Evolutionary conservation across 371 early-diverging fungal genomes (phyloP), one percentile per base, ranked within the genome.

Genomic region (Blakeslea trispora): DNA sequence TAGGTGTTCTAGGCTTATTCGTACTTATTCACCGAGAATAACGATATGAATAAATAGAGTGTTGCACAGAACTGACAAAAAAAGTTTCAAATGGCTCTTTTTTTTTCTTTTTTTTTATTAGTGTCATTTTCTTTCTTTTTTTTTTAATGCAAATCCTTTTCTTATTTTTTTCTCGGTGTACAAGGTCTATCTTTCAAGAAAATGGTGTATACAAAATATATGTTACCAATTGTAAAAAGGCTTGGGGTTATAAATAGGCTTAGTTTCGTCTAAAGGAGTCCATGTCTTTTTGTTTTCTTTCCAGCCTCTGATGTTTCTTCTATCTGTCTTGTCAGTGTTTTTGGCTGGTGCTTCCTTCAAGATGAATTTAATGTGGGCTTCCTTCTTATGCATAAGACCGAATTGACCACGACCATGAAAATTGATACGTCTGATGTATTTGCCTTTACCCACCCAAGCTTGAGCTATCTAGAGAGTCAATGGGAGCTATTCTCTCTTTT

Each of bases 381-480:
- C 69, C 19, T 91, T 92, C 44, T 83, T 83, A 59, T 90, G 85
- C 79, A 90, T 88, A 9, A 88, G 68, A 52, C 95, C 95, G 50
- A 87, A 85, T 51, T 91, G 77, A 15, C 95, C 96, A 46, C 95
- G 79, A 5, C 90, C 95, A 60, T 92, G 91, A 39, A 79, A 78
- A 59, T 83, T 81, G 47, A 93, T 63, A 19, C 88, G 77, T 42
- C 84, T 79, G 21, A 79, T 57, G 63, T 85, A 93, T 37, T 67
- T 60, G 5, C 95, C 96, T 71, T 95, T 95, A 19, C 97, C 97
- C 18, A 95, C 94, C 83, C 92, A 93, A 2, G 92, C 91, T 66
- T 88, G 88, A 45, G 79, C 81, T 75, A 82, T 44, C 24, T 7
- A 9, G 49, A 22, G 21, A 40, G 31, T 48, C 15, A 50, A 22